These are phyloP conservation scores for Rhizopogon sp. DNA, from an alignment of 768 basidiomycete species.

Conservation along the genomic window DNA sequence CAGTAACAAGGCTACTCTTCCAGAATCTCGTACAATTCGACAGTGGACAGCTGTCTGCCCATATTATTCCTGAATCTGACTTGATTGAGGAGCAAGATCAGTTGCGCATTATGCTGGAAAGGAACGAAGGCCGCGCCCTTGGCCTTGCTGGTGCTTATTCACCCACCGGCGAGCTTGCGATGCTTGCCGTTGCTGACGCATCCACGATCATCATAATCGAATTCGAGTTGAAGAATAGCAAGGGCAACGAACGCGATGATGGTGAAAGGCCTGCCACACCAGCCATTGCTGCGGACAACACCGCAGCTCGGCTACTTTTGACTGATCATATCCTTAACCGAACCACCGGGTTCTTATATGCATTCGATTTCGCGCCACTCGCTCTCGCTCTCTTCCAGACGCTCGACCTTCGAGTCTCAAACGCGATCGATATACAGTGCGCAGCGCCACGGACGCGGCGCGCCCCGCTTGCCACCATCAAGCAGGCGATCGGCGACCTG, in stretches of 20 bases:
- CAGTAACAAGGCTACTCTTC: constrained; percentile 13
- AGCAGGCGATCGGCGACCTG: constrained; percentile 7
- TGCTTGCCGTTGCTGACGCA: constrained; percentile 24
- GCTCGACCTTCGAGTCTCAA: constrained; percentile 27
- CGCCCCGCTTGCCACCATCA: constrained; percentile 14
- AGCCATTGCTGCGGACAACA: neutral
- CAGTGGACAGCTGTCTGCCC: constrained; percentile 13
- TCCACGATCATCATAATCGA: constrained; percentile 22
- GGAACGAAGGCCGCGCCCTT: constrained; percentile 28
- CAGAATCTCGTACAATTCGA: constrained; percentile 24
- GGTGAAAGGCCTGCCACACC: constrained; percentile 16
- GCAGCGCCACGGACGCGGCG: constrained; percentile 16
- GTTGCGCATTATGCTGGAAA: constrained; percentile 18
- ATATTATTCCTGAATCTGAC: constrained; percentile 12
- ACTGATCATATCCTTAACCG: constrained; percentile 25
- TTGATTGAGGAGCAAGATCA: constrained; percentile 18
- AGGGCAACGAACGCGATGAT: constrained; percentile 30
- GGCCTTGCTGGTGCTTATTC: constrained; percentile 23
- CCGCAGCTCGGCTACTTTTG: constrained; percentile 21
- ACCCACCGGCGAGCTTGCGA: constrained; percentile 15
- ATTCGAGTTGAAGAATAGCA: constrained; percentile 14
- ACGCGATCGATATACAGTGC: constrained; percentile 26
- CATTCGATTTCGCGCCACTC: constrained; percentile 25
- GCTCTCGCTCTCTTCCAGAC: constrained; percentile 26
- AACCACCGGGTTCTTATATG: constrained; percentile 21